Base-by-base conservation (phyloP, 495 filamentous ascomycete species). In the Platismatia glauca region DNA sequence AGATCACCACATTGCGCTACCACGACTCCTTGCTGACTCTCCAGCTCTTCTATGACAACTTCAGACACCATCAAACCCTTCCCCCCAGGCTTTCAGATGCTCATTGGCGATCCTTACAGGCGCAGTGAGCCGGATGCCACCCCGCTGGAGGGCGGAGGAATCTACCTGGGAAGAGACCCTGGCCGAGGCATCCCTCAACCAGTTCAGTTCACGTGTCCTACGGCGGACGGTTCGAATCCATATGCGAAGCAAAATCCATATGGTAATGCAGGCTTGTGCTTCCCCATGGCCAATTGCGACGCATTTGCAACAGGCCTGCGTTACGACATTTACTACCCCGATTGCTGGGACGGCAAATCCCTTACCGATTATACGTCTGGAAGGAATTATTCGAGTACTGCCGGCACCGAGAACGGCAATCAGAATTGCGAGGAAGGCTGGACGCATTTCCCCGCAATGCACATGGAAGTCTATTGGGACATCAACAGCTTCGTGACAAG, bases 41-140 rank as follows among this genome's bases (percentile, higher is more conserved):
- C 50, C 16, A 53, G 50, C 50, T 53, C 27, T 33, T 33, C 50
- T 4, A 20, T 53, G 50, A 33, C 12, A 20, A 53, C 50, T 31
- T 53, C 50, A 13, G 50, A 53, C 50, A 57, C 44, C 77, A 81
- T 60, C 79, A 89, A 66, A 73, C 74, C 87, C 22, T 91, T 90
- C 75, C 89, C 89, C 1, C 68, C 77, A 18, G 85, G 83, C 33
- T 87, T 89, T 71, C 88, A 87, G 64, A 91, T 93, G 86, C 66
- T 91, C 20, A 79, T 85, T 48, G 89, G 89, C 43, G 13, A 53
- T 53, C 50, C 50, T 33, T 53, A 20, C 24, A 53, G 76, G 87
- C 68, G 77, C 57, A 50, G 50, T 8, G 41, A 56, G n/a, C 44
- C 62, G 16, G 50, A 53, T 31, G 29, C 50, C 27, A 53, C 50